Evolutionary conservation across 31 red algal species (phyloP), one percentile per base, ranked within the genome.

Genomic region (Odonthalia washingtoniensis): DNA sequence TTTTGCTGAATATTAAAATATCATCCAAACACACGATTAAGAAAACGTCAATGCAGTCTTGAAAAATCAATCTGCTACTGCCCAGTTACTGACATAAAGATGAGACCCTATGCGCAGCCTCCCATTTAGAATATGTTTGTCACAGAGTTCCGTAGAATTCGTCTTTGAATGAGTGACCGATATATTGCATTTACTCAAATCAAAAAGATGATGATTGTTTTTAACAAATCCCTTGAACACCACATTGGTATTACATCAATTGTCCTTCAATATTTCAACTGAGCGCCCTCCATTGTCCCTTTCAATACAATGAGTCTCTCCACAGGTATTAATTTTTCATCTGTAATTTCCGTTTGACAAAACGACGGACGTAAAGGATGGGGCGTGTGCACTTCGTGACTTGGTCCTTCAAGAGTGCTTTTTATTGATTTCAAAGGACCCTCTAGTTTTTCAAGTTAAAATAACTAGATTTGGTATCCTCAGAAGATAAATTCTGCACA

Each of bases 371-470:
- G n/a, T n/a, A n/a, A n/a, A n/a, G n/a, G n/a, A n/a, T n/a, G n/a
- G n/a, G n/a, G n/a, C n/a, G n/a, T n/a, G n/a, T n/a, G n/a, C 75
- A 53, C 57, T 61, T 57, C 35, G 46, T 43, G 34, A 46, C 41
- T 32, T 5, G 21, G 77, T 65, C 35, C 77, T 80, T 40, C 24
- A 24, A 34, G 63, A 49, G 77, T 80, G 53, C 49, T 6, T 36
- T 80, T 80, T 39, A 62, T 80, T 65, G 1, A 18, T 80, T 80
- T 21, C 3, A 21, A 76, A 76, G 73, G 17, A 76, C 40, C 33
- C 4, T 76, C 44, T 76, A 76, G 73, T 76, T 76, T 80, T 65
- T 34, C 53, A 17, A 37, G 1, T 27, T 40, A 37, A 35, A n/a
- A 1, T n/a, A 52, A 1, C 9, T 57, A 21, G 12, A 14, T 57